Percentiles rank a stretch among this genome's conserved stretches.
Conservation (phyloP, 2,329 filamentous ascomycete species). For the Aspergillus ochraceus region DNA sequence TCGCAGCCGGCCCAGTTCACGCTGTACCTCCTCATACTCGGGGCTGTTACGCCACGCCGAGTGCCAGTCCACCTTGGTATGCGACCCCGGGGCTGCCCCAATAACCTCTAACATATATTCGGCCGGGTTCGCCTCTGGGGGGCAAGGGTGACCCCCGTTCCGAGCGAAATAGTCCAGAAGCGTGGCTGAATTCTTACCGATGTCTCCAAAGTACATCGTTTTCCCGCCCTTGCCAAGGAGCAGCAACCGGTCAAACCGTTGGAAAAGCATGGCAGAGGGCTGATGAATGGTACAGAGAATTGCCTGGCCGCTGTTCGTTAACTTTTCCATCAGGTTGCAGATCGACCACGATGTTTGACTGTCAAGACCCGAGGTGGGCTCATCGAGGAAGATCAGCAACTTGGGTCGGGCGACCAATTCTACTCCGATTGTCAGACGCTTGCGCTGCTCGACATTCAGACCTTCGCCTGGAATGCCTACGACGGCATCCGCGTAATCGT, state of each 20-base stretch:
- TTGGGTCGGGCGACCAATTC: conserved; percentile 87
- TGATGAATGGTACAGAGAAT: conserved; percentile 93
- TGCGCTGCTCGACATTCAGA: conserved; percentile 60
- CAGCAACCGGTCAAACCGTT: conserved; percentile 67
- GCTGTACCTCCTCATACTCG: conserved; percentile 52
- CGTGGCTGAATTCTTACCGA: conserved; percentile 56
- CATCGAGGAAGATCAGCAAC: conserved; percentile 84
- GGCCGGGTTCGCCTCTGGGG: conserved; percentile 64
- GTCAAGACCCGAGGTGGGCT: conserved; percentile 87
- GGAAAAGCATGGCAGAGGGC: conserved; percentile 85
- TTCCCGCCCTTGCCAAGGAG: conserved; percentile 63
- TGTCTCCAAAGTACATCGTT: conserved; percentile 65
- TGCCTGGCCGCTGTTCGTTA: conserved; percentile 81
- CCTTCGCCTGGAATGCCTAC: conserved; percentile 82
- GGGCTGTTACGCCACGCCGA: conserved; percentile 57
- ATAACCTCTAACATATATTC: conserved; percentile 65
- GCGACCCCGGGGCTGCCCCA: conserved; percentile 59
- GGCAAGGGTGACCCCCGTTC: conserved; percentile 56
- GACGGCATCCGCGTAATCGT: conserved; percentile 82
- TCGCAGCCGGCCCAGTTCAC: conserved; percentile 52
- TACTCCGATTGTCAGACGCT: conserved; percentile 85
- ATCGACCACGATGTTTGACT: conserved; percentile 90
- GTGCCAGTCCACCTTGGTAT: conserved; percentile 52
- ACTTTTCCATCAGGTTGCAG: conserved; percentile 76
- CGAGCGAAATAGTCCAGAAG: conserved; percentile 63